A percentile compares a stretch with the other conserved stretches of the same genome.
phyloP scores from a whole-genome alignment of 2,329 filamentous ascomycete genomes.

The Apiospora malaysiana region DNA sequence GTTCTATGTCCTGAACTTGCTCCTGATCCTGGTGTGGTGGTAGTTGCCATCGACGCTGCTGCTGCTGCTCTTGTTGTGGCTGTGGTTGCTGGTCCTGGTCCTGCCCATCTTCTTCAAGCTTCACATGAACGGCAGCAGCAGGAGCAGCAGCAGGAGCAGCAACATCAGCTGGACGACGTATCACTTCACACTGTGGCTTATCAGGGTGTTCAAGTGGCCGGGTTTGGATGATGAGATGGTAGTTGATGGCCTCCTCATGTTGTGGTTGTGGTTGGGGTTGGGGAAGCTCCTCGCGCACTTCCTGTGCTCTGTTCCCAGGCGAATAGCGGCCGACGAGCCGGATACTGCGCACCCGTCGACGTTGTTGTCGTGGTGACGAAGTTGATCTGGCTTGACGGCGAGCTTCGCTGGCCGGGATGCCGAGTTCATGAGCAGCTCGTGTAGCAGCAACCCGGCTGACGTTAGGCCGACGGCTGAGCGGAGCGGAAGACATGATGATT shows the following conservation, averaged over 20 bases:
- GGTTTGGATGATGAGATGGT: background rate
- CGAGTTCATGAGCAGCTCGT: conserved; percentile 11
- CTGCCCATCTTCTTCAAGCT: no score
- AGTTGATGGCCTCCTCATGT: background rate
- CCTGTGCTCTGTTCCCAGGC: conserved; percentile 10
- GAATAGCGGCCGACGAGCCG: background rate
- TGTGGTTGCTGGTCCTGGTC: background rate
- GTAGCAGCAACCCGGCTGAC: background rate
- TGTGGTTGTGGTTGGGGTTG: background rate
- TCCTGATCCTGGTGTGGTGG: no score
- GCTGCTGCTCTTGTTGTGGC: background rate
- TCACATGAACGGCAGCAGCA: background rate
- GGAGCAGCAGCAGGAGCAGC: no score
- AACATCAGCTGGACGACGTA: background rate
- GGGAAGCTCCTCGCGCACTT: background rate
- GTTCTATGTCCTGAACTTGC: background rate
- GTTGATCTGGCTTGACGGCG: background rate
- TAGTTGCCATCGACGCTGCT: no score
- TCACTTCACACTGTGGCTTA: background rate
- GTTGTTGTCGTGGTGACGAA: background rate
- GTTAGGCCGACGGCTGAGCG: background rate
- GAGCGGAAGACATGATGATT: background rate
- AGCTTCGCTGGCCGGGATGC: background rate
- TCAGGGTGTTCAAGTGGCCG: background rate
- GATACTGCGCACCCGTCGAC: background rate